phyloP scores from a whole-genome alignment of 1,284 basidiomycete genomes.

The Coriolopsis trogii region DNA sequence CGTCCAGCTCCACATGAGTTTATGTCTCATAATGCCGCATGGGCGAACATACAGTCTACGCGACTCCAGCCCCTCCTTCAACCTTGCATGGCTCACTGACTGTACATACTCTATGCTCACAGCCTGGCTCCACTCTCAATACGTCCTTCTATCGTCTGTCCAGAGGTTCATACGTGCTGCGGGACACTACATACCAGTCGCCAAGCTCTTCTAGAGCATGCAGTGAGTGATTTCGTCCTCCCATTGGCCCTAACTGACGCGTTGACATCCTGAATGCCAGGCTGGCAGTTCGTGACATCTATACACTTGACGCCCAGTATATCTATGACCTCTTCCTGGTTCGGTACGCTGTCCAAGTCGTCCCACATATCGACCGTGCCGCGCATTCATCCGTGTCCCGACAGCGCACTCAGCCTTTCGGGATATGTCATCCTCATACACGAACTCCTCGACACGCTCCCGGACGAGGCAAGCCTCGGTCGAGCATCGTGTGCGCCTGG shows the following conservation, averaged over 20 bases:
- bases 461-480: slow-evolving; percentile 15
- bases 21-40: no score
- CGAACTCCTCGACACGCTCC: slow-evolving; percentile 14
- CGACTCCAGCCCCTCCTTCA: no score
- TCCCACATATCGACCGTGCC: neutral
- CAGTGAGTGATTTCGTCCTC: neutral
- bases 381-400: neutral
- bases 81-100: no score
- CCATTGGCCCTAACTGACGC: neutral
- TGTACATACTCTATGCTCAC: no score
- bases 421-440: slow-evolving; percentile 19
- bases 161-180: no score
- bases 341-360: slow-evolving; percentile 9
- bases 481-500: neutral
- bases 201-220: neutral
- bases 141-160: no score
- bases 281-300: slow-evolving; percentile 7
- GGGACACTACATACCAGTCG: no score
- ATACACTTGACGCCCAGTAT: slow-evolving; percentile 17
- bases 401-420: slow-evolving; percentile 11
- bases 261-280: neutral
- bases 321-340: slow-evolving; percentile 11
- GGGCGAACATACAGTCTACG: no score
- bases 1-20: no score
- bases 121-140: no score